phyloP scores from a whole-genome alignment of 2,329 filamentous ascomycete genomes.

The Allantophomopsis cytisporea region DNA sequence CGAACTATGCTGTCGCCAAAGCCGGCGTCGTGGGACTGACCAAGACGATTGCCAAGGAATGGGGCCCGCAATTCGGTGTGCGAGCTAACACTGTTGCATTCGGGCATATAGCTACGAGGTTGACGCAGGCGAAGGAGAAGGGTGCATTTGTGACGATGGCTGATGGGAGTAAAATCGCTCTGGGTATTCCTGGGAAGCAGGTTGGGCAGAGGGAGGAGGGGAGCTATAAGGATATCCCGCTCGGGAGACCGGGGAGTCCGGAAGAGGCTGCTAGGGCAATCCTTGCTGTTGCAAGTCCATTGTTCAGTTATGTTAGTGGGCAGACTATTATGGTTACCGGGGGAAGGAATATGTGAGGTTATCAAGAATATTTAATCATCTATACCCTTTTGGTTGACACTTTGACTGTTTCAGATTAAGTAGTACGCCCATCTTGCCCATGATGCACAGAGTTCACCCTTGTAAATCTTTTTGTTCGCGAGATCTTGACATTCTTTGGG shows the following conservation, averaged over 20 bases:
- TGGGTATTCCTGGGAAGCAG: constrained; percentile 59
- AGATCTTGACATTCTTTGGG: too few relatives aligned
- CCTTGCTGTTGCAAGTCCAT: constrained; percentile 65
- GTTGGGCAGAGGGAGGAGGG: constrained; percentile 24
- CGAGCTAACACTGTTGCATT: constrained; percentile 76
- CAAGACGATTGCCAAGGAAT: constrained; percentile 86
- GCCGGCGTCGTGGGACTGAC: constrained; percentile 72
- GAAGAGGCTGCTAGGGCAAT: constrained; percentile 71
- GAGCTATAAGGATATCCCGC: constrained; percentile 57
- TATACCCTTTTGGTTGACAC: not conserved
- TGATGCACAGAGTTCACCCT: too few relatives aligned
- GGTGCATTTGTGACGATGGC: constrained; percentile 68
- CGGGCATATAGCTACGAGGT: constrained; percentile 64
- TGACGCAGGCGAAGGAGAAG: constrained; percentile 75
- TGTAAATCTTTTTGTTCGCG: too few relatives aligned
- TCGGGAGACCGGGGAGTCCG: constrained; percentile 63
- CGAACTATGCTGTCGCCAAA: constrained; percentile 79
- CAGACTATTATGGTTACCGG: constrained; percentile 83
- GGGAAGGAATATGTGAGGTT: constrained; percentile 44
- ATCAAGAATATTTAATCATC: not conserved
- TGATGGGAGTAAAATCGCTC: constrained; percentile 58
- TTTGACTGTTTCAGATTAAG: too few relatives aligned
- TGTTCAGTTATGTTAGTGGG: constrained; percentile 75
- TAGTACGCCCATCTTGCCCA: too few relatives aligned
- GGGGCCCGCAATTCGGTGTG: constrained; percentile 75